These are phyloP conservation scores for Pulveroboletus ravenelii DNA, from an alignment of 768 basidiomycete species.

Conservation along the genomic window DNA sequence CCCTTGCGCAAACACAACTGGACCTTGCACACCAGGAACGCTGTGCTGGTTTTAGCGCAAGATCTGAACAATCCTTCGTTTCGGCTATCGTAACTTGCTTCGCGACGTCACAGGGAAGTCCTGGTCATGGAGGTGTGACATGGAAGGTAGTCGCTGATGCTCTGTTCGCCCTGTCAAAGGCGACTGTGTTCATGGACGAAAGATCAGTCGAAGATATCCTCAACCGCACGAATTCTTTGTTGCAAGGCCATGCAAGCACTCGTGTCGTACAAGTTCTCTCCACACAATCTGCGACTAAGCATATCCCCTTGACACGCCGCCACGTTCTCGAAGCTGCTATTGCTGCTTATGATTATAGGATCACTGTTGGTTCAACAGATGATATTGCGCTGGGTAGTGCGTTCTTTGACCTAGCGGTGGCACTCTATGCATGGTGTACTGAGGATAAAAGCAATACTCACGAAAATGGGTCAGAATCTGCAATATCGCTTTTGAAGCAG, in stretches of 20 bases:
- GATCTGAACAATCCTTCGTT: slow-evolving; percentile 72
- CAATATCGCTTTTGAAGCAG: slow-evolving; percentile 54
- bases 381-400: slow-evolving; percentile 50
- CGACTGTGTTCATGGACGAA: slow-evolving; percentile 46
- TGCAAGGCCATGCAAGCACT: slow-evolving; percentile 38
- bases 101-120: slow-evolving; percentile 42
- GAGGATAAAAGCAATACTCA: slow-evolving; percentile 20
- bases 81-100: slow-evolving; percentile 52
- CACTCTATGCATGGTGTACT: slow-evolving; percentile 48
- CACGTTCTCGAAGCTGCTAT: slow-evolving; percentile 50
- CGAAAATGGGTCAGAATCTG: slow-evolving; percentile 36
- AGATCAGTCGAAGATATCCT: slow-evolving; percentile 33
- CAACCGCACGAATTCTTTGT: slow-evolving; percentile 32
- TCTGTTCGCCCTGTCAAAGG: slow-evolving; percentile 57
- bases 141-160: slow-evolving; percentile 89
- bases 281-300: slow-evolving; percentile 23
- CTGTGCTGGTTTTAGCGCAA: slow-evolving; percentile 61
- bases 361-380: slow-evolving; percentile 52
- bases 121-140: slow-evolving; percentile 63
- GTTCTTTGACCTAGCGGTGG: slow-evolving; percentile 69
- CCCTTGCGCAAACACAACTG: slow-evolving; percentile 68
- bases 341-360: slow-evolving; percentile 56
- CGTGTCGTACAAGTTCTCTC: slow-evolving; percentile 41
- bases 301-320: slow-evolving; percentile 26
- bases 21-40: slow-evolving; percentile 65